phyloP scores from a whole-genome alignment of 2,329 filamentous ascomycete species.

The Curvularia sp. region DNA sequence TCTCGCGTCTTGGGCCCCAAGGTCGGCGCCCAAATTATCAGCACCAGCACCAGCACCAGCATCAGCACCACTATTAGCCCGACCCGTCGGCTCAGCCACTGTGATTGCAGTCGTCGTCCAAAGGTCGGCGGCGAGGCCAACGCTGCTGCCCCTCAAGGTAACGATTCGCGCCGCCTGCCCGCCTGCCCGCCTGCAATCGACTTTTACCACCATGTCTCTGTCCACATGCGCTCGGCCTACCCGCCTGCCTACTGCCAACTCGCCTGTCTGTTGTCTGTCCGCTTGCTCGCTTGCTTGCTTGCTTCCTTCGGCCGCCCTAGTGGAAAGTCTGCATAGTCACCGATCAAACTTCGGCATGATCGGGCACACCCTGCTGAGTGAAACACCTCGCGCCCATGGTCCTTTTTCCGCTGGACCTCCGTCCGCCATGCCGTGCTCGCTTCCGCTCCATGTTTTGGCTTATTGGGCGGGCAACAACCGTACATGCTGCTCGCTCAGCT shows the following conservation, averaged over 20 bases:
- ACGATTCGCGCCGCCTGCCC: not conserved
- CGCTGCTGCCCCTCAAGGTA: slow-evolving; percentile 1
- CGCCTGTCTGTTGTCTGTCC: no score
- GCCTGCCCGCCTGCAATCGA: not conserved
- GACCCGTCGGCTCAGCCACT: slow-evolving; percentile 16
- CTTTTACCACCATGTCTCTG: not conserved
- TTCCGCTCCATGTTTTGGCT: slow-evolving; percentile 7
- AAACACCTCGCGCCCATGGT: slow-evolving; percentile 22
- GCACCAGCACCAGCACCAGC: slow-evolving; percentile 1
- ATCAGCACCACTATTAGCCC: slow-evolving; percentile 6
- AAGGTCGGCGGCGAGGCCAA: slow-evolving; percentile 1
- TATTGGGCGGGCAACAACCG: slow-evolving; percentile 13
- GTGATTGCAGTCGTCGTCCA: not conserved
- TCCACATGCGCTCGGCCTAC: not conserved
- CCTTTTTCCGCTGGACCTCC: slow-evolving; percentile 12
- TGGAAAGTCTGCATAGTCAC: slow-evolving; percentile 15
- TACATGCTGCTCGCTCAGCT: not conserved
- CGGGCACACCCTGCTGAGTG: slow-evolving; percentile 23
- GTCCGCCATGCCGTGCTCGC: slow-evolving; percentile 10
- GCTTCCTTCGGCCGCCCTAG: slow-evolving; percentile 13
- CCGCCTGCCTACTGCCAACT: no score
- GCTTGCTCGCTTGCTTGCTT: not conserved
- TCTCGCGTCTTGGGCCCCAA: slow-evolving; percentile 7
- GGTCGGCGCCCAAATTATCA: slow-evolving; percentile 9
- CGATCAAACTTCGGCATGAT: slow-evolving; percentile 22